Evolutionary conservation across 2,329 filamentous ascomycete genomes (phyloP).

Genomic region (Hypoxylon sp.): DNA sequence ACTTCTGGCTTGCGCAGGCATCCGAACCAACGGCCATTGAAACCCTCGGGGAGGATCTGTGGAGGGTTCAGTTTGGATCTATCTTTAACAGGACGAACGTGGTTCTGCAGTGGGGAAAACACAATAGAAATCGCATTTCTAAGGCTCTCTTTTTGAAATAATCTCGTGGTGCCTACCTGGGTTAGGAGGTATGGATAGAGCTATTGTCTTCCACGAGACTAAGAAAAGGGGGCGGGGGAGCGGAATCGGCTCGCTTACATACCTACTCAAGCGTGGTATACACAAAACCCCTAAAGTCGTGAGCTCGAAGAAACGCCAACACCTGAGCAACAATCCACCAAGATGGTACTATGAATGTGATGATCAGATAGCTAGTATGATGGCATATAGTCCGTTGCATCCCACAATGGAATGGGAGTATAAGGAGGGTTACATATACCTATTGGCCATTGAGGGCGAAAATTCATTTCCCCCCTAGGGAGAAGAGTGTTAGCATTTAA

Average conservation of each 20-base stretch:
- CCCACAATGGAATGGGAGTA: constrained; percentile 3
- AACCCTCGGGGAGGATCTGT: background rate
- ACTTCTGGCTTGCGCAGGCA: background rate
- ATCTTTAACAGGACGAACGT: background rate
- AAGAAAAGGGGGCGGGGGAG: too few species aligned
- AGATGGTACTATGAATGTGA: constrained; percentile 8
- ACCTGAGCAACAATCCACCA: constrained; percentile 4
- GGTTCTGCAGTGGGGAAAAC: too few species aligned
- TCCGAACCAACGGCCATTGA: background rate
- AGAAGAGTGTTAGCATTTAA: too few species aligned
- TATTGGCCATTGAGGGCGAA: background rate
- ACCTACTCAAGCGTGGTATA: too few species aligned
- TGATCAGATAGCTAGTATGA: constrained; percentile 1
- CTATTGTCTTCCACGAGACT: background rate
- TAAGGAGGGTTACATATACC: constrained; percentile 12
- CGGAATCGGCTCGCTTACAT: too few species aligned
- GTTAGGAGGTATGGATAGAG: constrained; percentile 30
- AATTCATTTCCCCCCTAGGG: too few species aligned
- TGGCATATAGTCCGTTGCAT: background rate
- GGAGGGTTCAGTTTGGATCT: background rate
- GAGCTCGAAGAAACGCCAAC: constrained; percentile 7
- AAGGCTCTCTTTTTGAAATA: too few species aligned
- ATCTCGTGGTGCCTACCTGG: too few species aligned
- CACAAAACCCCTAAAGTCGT: background rate
- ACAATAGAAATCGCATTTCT: too few species aligned